Evolutionary conservation across 1,284 basidiomycete species (phyloP).

Genomic region (Cryptococcus sp.): DNA sequence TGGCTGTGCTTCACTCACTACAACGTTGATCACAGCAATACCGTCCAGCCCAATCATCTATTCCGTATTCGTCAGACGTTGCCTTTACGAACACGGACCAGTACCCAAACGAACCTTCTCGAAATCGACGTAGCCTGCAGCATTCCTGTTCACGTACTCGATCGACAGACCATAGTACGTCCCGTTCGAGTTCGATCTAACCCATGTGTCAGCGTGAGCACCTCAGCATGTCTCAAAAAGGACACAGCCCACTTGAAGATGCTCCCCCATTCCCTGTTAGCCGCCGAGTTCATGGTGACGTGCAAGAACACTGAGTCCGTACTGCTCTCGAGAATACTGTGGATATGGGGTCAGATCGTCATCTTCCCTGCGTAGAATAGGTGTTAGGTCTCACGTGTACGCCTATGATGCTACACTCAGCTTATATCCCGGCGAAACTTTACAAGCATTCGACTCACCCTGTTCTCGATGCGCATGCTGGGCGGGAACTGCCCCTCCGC

Average conservation of each 20-base stretch:
- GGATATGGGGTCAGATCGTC: not conserved
- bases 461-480: constrained; percentile 78
- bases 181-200: constrained; percentile 90
- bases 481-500: constrained; percentile 86
- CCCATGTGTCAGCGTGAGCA: not conserved
- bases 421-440: not conserved
- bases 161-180: constrained; percentile 88
- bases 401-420: constrained; percentile 23
- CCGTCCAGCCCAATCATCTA: constrained; percentile 88
- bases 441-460: constrained; percentile 43
- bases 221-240: not conserved
- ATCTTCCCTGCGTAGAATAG: not conserved
- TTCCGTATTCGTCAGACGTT: not conserved
- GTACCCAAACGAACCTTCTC: constrained; percentile 63
- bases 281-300: constrained; percentile 80
- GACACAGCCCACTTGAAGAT: constrained; percentile 61
- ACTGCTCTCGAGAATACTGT: constrained; percentile 90
- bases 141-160: constrained; percentile 85
- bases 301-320: constrained; percentile 93
- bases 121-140: constrained; percentile 87
- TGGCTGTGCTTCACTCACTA: constrained; percentile 43
- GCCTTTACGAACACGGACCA: not conserved
- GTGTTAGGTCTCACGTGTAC: constrained; percentile 33
- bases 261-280: constrained; percentile 77
- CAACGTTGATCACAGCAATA: constrained; percentile 88